Base-by-base conservation (phyloP, 352 stramenopile species). In the Globisporangium cystogenes region DNA sequence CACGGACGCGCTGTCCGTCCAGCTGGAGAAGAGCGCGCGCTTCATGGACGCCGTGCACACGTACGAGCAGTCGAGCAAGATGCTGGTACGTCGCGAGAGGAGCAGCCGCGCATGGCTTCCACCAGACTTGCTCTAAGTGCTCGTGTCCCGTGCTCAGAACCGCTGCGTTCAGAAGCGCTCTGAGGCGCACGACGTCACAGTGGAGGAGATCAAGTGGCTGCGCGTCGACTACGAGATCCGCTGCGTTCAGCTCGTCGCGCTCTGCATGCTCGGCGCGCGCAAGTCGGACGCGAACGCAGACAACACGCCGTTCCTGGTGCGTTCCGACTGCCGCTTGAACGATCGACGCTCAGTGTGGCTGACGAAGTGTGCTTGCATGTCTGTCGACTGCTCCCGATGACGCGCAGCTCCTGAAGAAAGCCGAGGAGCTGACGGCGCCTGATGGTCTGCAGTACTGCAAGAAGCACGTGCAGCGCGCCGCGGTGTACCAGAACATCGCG, bases 161-260 rank as follows among this genome's bases (percentile, higher is more conserved):
- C 71, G 73, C 33, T 86, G 73, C 51, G 84, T 87, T 45, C 71
- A 87, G 50, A 89, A 89, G 51, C 70, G 72, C 27, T 61, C 64
- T 2, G 77, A 84, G 40, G 59, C 73, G 3, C 57, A 64, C 27
- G 70, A 81, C 46, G 70, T 74, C 27, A 62, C 71, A 43, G 48
- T 53, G 0, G 78, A 89, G 55, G 78, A 89, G 52, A 42, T 82
- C 29, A 83, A 86, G 35, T 85, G 73, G 69, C 53, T 89, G 16
- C 70, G 69, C 26, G 77, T 86, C 43, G 78, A 89, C 47, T 89
- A 89, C 37, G 76, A 89, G 44, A 86, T 89, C 52, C 78, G 78
- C 31, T 89, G 78, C 52, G 78, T 85, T 6, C 75, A 86, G 43
- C 65, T 89, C 21, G 75, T 87, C n/a, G 72, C 75, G 12, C 57